Evolutionary conservation across 495 filamentous ascomycete species (phyloP).

Genomic region (Hypomontagnella submonticulosa): DNA sequence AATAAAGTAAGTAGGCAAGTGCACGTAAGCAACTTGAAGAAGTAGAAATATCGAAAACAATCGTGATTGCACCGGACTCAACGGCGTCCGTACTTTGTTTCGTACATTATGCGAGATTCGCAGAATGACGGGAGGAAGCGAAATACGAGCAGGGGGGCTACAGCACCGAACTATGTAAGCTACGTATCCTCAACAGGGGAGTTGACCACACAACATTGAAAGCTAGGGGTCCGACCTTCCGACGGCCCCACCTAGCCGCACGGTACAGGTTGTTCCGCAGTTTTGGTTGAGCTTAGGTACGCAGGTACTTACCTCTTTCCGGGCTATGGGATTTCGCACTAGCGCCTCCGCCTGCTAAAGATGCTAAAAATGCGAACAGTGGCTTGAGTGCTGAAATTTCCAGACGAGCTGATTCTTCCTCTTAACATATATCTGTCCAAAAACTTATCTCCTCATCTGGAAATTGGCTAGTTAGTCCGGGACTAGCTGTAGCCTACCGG

Average conservation of each 20-base stretch:
- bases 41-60: conserved; percentile 3
- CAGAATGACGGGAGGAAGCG: neutral
- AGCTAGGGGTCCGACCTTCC: conserved; percentile 11
- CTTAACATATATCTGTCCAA: too few relatives aligned
- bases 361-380: too few relatives aligned
- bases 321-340: too few relatives aligned
- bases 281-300: neutral
- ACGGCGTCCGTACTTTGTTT: conserved; percentile 3
- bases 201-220: neutral
- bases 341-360: too few relatives aligned
- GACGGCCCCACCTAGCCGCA: conserved; percentile 10
- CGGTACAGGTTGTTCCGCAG: too few relatives aligned
- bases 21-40: neutral
- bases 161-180: conserved; percentile 1
- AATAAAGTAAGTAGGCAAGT: neutral
- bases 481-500: too few relatives aligned
- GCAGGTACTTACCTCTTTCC: neutral
- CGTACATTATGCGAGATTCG: conserved; percentile 2
- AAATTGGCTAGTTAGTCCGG: too few relatives aligned
- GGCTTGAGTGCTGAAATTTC: too few relatives aligned
- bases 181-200: conserved; percentile 33
- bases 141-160: conserved; percentile 4
- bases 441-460: too few relatives aligned
- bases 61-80: conserved; percentile 6
- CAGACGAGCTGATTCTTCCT: too few relatives aligned